Conservation (phyloP, 306 rosid genomes). For the Cyclanthera cordifolia region DNA sequence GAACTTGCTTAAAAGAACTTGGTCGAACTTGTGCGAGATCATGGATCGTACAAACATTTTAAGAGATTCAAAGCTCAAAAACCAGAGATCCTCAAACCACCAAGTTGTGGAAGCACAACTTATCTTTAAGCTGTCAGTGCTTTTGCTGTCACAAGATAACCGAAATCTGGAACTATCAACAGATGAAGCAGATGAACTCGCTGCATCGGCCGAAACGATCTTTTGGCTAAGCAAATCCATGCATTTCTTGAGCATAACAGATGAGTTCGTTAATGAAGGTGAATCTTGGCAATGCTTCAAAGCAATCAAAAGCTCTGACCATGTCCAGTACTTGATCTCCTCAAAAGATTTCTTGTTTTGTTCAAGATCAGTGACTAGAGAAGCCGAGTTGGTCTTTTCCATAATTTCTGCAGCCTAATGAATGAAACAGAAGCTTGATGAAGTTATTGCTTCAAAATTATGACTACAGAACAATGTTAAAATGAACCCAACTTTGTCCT, state of each 20-base stretch:
- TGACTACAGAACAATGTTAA: conserved; percentile 45
- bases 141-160: conserved; percentile 68
- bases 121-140: conserved; percentile 69
- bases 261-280: conserved; percentile 24
- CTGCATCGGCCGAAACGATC: conserved; percentile 39
- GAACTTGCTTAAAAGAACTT: conserved; percentile 48
- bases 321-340: conserved; percentile 67
- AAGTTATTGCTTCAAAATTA: conserved; percentile 34
- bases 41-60: conserved; percentile 48
- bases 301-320: conserved; percentile 61
- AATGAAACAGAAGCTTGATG: conserved; percentile 41
- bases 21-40: conserved; percentile 49
- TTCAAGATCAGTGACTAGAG: conserved; percentile 27
- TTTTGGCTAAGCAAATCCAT: conserved; percentile 54
- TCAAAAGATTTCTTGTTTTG: conserved; percentile 48
- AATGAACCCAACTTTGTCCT: conserved; percentile 63
- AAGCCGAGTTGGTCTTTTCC: conserved; percentile 54
- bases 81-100: conserved; percentile 87
- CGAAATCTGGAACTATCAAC: conserved; percentile 75
- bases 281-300: conserved; percentile 54
- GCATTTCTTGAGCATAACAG: conserved; percentile 38
- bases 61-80: conserved; percentile 39
- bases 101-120: conserved; percentile 40
- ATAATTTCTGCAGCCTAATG: conserved; percentile 54
- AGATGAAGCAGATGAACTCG: conserved; percentile 65